These are phyloP conservation scores for Fusarium abutilonis DNA, from an alignment of 2,329 filamentous ascomycete species.

Conservation along the genomic window DNA sequence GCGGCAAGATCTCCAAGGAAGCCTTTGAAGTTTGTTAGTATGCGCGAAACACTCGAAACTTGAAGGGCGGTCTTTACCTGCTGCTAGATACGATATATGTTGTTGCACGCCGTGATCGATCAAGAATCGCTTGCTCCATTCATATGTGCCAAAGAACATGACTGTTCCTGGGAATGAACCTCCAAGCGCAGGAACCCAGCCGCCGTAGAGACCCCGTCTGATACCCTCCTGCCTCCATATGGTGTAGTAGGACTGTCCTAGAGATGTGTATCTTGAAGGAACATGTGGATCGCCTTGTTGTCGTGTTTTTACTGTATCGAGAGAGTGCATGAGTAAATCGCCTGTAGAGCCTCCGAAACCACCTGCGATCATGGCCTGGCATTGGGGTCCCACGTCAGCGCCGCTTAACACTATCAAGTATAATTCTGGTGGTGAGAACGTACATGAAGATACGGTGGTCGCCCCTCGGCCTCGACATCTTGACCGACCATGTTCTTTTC, in stretches of 20 bases:
- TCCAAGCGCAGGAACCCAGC: conserved; percentile 89
- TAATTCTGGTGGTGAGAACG: conserved; percentile 32
- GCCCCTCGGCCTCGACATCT: conserved; percentile 55
- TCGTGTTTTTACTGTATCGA: conserved; percentile 97
- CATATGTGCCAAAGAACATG: conserved; percentile 95
- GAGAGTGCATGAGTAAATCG: conserved; percentile 97
- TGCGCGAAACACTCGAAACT: background rate
- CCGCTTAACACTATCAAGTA: background rate
- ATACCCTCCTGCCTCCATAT: conserved; percentile 94
- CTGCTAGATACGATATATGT: conserved; percentile 84
- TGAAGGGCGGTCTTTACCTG: conserved; percentile 64
- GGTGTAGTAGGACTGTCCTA: conserved; percentile 89
- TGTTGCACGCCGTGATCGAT: conserved; percentile 85
- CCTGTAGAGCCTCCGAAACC: conserved; percentile 92
- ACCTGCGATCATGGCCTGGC: conserved; percentile 91
- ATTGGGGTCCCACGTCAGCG: conserved; percentile 35
- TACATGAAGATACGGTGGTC: conserved; percentile 58
- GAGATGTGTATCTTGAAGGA: conserved; percentile 90
- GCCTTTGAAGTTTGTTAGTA: conserved; percentile 59
- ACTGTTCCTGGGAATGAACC: conserved; percentile 95
- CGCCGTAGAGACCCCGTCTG: conserved; percentile 85
- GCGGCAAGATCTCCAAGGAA: conserved; percentile 92
- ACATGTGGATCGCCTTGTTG: conserved; percentile 96
- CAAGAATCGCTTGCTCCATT: conserved; percentile 91
- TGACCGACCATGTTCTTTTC: conserved; percentile 50